Conservation (phyloP, 345 rosid genomes). For the Citrus cavaleriei region DNA sequence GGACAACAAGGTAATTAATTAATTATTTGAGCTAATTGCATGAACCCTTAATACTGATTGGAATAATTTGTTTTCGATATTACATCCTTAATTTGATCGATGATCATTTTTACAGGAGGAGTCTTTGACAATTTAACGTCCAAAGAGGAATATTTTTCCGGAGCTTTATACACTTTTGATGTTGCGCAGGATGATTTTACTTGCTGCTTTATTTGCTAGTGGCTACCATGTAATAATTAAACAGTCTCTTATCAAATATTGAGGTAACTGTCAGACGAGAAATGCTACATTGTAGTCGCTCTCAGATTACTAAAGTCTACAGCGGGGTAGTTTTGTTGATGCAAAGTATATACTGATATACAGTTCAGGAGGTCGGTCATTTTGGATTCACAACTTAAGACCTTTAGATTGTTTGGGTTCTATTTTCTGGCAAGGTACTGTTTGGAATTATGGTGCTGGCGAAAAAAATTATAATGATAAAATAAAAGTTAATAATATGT, state of each 20-base stretch:
- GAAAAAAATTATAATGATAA: fast-evolving
- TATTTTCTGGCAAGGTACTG: background rate
- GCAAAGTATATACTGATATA: constrained; percentile 37
- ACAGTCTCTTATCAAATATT: background rate
- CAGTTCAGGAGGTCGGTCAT: constrained; percentile 35
- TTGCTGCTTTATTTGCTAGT: constrained; percentile 24
- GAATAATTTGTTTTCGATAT: background rate
- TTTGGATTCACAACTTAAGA: constrained; percentile 67
- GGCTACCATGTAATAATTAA: constrained; percentile 22
- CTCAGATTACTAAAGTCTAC: too few species aligned
- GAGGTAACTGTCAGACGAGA: too few species aligned
- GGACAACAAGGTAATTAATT: constrained; percentile 32
- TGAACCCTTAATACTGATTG: background rate
- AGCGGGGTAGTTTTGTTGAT: background rate
- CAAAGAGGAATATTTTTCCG: constrained; percentile 25
- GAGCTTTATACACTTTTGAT: constrained; percentile 47
- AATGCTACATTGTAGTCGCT: too few species aligned
- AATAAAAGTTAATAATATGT: too few species aligned
- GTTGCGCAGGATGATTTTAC: constrained; percentile 53
- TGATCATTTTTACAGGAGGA: constrained; percentile 25
- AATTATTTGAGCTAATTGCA: background rate
- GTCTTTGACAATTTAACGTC: constrained; percentile 33
- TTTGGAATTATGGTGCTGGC: background rate
- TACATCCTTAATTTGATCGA: background rate
- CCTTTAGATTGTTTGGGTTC: constrained; percentile 57